These are phyloP conservation scores for Entrophospora sp. DNA, from an alignment of 192 early-diverging fungal species.

Conservation along the genomic window DNA sequence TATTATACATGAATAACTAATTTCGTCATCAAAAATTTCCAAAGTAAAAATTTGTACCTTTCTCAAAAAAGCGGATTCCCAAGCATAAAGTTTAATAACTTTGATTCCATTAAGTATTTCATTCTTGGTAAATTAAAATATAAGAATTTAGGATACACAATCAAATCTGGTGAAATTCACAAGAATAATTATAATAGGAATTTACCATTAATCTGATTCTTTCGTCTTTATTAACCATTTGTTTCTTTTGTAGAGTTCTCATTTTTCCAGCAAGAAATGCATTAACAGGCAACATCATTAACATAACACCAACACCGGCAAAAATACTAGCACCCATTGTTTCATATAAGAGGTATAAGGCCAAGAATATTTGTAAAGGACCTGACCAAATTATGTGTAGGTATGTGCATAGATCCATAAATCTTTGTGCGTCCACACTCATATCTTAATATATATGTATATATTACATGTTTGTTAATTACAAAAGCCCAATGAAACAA, in stretches of 20 bases:
- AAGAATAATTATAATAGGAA: background rate
- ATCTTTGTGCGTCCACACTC: conserved; percentile 53
- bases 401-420: conserved; percentile 60
- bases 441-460: conserved; percentile 28
- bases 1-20: background rate
- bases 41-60: conserved; percentile 38
- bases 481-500: background rate
- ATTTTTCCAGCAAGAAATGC: conserved; percentile 52
- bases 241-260: conserved; percentile 61
- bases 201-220: conserved; percentile 28
- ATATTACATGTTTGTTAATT: background rate
- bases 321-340: conserved; percentile 75
- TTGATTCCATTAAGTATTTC: conserved; percentile 86
- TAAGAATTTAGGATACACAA: background rate
- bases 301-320: conserved; percentile 78
- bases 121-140: conserved; percentile 30
- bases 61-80: conserved; percentile 75
- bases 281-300: conserved; percentile 76
- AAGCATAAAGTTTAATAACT: conserved; percentile 95
- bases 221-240: conserved; percentile 75
- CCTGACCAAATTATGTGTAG: conserved; percentile 68
- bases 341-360: conserved; percentile 67
- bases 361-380: conserved; percentile 69
- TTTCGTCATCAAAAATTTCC: background rate
- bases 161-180: background rate